Evolutionary conservation across 2,329 filamentous ascomycete genomes (phyloP).

Genomic region (Cyphellophora attinorum): DNA sequence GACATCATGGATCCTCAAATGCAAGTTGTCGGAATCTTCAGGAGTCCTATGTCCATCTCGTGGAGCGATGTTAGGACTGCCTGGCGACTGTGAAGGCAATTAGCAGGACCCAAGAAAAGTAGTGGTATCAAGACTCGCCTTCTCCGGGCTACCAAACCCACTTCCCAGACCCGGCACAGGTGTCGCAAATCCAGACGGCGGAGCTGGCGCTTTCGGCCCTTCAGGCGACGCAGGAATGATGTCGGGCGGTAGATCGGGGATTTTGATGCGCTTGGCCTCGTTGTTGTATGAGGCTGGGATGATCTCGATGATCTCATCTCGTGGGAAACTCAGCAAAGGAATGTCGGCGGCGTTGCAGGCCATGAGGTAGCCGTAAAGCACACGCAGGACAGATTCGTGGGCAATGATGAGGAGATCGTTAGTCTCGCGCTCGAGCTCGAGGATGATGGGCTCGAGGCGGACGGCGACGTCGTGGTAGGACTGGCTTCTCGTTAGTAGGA

Average conservation of each 20-base stretch:
- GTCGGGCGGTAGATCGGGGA: slow-evolving; percentile 55
- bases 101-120: too few relatives aligned
- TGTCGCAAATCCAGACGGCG: slow-evolving; percentile 43
- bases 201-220: slow-evolving; percentile 69
- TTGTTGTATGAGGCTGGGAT: slow-evolving; percentile 97
- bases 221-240: slow-evolving; percentile 71
- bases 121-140: too few relatives aligned
- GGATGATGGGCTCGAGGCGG: slow-evolving; percentile 90
- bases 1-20: slow-evolving; percentile 18
- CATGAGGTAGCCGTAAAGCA: slow-evolving; percentile 97
- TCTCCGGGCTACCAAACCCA: slow-evolving; percentile 28
- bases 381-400: slow-evolving; percentile 92
- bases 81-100: too few relatives aligned
- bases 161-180: slow-evolving; percentile 27
- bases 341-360: slow-evolving; percentile 95
- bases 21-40: slow-evolving; percentile 16
- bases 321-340: slow-evolving; percentile 82
- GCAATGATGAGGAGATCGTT: slow-evolving; percentile 97
- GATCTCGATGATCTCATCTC: slow-evolving; percentile 97
- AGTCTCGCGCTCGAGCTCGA: slow-evolving; percentile 92
- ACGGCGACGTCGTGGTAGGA: slow-evolving; percentile 99
- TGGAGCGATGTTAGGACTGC: slow-evolving; percentile 32
- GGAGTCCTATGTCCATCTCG: slow-evolving; percentile 25
- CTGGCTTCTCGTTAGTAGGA: slow-evolving; percentile 33
- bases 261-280: slow-evolving; percentile 80